phyloP scores from a whole-genome alignment of 306 rosid species.

The Morella rubra region DNA sequence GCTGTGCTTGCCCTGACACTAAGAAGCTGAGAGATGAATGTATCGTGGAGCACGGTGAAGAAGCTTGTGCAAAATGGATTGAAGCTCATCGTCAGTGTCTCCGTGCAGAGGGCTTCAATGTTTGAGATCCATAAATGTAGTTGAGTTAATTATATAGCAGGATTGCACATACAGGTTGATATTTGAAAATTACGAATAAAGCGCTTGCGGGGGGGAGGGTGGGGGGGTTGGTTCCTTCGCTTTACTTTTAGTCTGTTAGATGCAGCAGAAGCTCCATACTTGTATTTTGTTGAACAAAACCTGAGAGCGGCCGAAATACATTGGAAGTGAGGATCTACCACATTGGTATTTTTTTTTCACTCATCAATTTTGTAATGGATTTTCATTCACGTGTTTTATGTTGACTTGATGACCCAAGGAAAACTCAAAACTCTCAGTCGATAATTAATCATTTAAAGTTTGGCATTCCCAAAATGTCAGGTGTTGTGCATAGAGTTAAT shows the following conservation, averaged over 20 bases:
- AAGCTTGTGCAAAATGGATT: constrained; percentile 78
- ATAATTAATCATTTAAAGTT: background rate
- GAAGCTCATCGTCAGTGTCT: constrained; percentile 85
- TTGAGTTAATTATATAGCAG: constrained; percentile 15
- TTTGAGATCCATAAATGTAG: constrained; percentile 40
- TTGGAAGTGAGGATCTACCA: background rate
- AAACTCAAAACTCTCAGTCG: background rate
- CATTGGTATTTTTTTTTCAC: background rate
- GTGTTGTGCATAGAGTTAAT: background rate
- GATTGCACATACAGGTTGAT: constrained; percentile 19
- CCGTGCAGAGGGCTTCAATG: constrained; percentile 81
- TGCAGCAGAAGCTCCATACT: constrained; percentile 9
- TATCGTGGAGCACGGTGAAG: constrained; percentile 86
- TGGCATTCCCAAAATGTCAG: background rate
- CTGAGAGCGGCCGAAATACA: background rate
- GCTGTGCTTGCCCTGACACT: constrained; percentile 87
- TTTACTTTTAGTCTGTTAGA: constrained; percentile 26
- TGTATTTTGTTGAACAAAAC: constrained; percentile 17
- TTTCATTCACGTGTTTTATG: background rate
- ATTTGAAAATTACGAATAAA: constrained; percentile 33
- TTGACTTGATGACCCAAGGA: background rate
- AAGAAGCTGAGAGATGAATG: constrained; percentile 85
- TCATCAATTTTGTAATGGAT: background rate
- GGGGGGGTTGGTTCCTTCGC: too few species aligned
- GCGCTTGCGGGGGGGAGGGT: background rate